Conservation (phyloP, 257 asterid species). For the Paraleonurus japonicus region DNA sequence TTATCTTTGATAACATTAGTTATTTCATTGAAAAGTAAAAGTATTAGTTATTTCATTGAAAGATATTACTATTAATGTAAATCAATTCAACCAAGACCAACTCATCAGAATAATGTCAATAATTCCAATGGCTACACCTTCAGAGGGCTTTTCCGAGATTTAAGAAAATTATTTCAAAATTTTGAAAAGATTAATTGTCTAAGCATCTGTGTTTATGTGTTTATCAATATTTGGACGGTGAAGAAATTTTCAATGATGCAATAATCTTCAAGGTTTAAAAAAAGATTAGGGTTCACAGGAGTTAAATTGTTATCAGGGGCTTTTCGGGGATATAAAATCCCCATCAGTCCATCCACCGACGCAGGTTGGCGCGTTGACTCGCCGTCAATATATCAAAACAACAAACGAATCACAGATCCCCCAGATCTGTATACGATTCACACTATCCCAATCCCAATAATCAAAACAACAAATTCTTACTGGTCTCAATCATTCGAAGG, state of each 20-base stretch:
- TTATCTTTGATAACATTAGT: too few relatives aligned
- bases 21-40: too few relatives aligned
- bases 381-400: constrained; percentile 16
- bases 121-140: too few relatives aligned
- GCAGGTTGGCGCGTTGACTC: constrained; percentile 27
- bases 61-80: too few relatives aligned
- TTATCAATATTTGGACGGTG: not conserved
- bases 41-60: too few relatives aligned
- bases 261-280: not conserved
- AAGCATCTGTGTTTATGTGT: not conserved
- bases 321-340: not conserved
- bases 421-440: constrained; percentile 24
- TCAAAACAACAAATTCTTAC: constrained; percentile 4
- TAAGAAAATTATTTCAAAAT: not conserved
- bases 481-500: not conserved
- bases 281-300: not conserved
- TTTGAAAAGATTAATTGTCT: not conserved
- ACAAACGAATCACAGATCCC: constrained; percentile 21
- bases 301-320: not conserved
- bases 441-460: not conserved
- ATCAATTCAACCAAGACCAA: too few relatives aligned
- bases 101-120: too few relatives aligned
- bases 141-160: too few relatives aligned
- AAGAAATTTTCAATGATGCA: not conserved
- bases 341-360: not conserved